A percentile compares a stretch with the other conserved stretches of the same genome.
Evolutionary conservation across 768 basidiomycete species (phyloP).

Genomic region (Collybia sp.): DNA sequence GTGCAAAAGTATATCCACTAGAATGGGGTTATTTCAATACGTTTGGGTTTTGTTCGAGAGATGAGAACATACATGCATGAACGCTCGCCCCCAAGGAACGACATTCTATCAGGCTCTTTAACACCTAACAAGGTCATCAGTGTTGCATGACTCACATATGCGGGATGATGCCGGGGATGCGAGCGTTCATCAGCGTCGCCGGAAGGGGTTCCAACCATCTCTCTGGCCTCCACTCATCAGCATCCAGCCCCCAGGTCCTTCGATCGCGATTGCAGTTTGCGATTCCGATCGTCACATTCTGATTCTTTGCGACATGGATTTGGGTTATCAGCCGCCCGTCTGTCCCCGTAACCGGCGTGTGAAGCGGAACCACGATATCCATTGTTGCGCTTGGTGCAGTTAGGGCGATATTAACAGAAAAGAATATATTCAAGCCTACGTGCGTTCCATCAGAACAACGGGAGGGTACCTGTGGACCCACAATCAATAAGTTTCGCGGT

Average conservation of each 20-base stretch:
- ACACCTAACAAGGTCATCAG: not conserved
- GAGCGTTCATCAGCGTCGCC: slow-evolving; percentile 18
- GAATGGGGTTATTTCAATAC: not conserved
- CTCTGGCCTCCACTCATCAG: slow-evolving; percentile 31
- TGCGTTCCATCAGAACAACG: slow-evolving; percentile 8
- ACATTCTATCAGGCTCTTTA: slow-evolving; percentile 23
- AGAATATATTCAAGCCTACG: not conserved
- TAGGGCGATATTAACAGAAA: not conserved
- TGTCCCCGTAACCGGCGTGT: slow-evolving; percentile 17
- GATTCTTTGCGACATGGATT: slow-evolving; percentile 23
- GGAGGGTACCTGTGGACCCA: slow-evolving; percentile 10
- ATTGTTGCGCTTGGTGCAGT: slow-evolving; percentile 17
- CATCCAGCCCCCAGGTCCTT: slow-evolving; percentile 32
- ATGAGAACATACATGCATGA: slow-evolving; percentile 30
- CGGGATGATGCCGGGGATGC: slow-evolving; percentile 29
- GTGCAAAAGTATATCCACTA: slow-evolving; percentile 23
- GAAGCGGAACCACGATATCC: slow-evolving; percentile 26
- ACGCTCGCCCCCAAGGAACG: slow-evolving; percentile 30
- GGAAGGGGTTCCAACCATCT: slow-evolving; percentile 26
- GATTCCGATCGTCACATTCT: slow-evolving; percentile 25
- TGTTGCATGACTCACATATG: slow-evolving; percentile 18
- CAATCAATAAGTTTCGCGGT: not conserved
- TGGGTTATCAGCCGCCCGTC: slow-evolving; percentile 19
- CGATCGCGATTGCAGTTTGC: slow-evolving; percentile 24
- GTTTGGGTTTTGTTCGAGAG: not conserved